Conservation (phyloP, 1,139 yeast genomes). For the Hemisphaericaspora xylanilytica region DNA sequence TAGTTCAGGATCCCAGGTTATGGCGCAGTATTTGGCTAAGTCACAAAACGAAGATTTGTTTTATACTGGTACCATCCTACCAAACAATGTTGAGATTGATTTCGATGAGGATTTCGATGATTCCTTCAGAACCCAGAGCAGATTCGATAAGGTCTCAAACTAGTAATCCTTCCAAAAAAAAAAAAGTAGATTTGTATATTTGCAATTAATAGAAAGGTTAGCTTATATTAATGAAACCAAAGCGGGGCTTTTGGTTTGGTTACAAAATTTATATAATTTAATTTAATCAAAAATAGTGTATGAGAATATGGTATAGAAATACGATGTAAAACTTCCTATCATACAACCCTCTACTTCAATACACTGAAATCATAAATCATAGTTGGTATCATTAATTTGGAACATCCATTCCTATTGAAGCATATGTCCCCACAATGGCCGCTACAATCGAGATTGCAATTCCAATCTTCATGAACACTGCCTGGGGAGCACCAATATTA, state of each 20-base stretch:
- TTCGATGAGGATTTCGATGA: slow-evolving; percentile 6
- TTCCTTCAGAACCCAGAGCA: background rate
- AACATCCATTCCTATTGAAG: slow-evolving; percentile 13
- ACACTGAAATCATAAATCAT: no score
- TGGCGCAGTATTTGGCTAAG: slow-evolving; percentile 75
- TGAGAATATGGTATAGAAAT: no score
- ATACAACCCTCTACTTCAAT: no score
- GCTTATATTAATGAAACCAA: background rate
- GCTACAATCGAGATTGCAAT: slow-evolving; percentile 44
- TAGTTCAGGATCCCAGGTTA: slow-evolving; percentile 67
- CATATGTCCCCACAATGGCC: slow-evolving; percentile 50
- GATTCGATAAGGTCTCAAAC: background rate
- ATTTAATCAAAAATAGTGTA: background rate
- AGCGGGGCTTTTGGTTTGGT: background rate
- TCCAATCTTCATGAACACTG: slow-evolving; percentile 40
- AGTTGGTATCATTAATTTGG: slow-evolving; percentile 6
- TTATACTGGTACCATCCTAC: slow-evolving; percentile 6
- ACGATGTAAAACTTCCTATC: no score
- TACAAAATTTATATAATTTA: background rate
- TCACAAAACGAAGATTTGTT: slow-evolving; percentile 54
- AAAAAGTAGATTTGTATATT: no score
- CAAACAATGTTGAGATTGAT: slow-evolving; percentile 12
- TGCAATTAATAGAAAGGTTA: no score
- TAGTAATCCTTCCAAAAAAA: background rate
- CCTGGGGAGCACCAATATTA: slow-evolving; percentile 41